Percentiles rank a stretch among this genome's conserved stretches.
Evolutionary conservation across 768 basidiomycete species (phyloP).

Genomic region (Boletellus ananas): DNA sequence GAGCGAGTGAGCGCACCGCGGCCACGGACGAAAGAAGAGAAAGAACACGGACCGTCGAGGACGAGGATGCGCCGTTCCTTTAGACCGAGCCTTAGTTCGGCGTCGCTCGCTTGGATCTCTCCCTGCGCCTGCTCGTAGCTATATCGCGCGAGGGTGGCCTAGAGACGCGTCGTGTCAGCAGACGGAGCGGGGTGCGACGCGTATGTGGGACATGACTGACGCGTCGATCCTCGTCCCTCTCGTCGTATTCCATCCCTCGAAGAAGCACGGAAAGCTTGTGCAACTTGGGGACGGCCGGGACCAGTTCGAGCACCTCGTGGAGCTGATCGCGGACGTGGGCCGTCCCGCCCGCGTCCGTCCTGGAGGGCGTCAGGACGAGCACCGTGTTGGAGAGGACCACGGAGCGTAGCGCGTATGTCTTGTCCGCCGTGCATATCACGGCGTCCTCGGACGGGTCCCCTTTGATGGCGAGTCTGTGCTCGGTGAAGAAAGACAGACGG

Average conservation of each 20-base stretch:
- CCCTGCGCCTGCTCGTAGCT: conserved; percentile 55
- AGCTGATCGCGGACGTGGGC: conserved; percentile 77
- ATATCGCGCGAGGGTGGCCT: conserved; percentile 41
- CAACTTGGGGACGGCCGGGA: conserved; percentile 71
- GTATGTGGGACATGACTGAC: conserved; percentile 16
- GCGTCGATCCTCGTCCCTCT: conserved; percentile 45
- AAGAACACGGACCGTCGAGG: conserved; percentile 50
- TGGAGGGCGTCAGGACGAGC: conserved; percentile 60
- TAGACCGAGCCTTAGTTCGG: conserved; percentile 63
- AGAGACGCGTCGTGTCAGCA: background rate
- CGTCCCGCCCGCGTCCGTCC: conserved; percentile 33
- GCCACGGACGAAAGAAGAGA: background rate
- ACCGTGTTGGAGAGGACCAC: conserved; percentile 88
- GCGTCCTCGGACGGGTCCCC: conserved; percentile 82
- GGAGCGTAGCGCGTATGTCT: conserved; percentile 80
- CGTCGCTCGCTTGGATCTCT: conserved; percentile 79
- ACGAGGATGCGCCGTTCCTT: conserved; percentile 67
- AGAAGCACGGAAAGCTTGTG: conserved; percentile 62
- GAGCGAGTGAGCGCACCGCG: too few relatives aligned
- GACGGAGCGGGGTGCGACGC: background rate
- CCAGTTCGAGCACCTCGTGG: conserved; percentile 80
- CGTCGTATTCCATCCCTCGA: conserved; percentile 67
- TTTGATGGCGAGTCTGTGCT: conserved; percentile 67
- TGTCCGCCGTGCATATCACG: conserved; percentile 77
- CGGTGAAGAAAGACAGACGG: background rate